phyloP scores from a whole-genome alignment of 495 filamentous ascomycete species.

The Penicillium parvum region DNA sequence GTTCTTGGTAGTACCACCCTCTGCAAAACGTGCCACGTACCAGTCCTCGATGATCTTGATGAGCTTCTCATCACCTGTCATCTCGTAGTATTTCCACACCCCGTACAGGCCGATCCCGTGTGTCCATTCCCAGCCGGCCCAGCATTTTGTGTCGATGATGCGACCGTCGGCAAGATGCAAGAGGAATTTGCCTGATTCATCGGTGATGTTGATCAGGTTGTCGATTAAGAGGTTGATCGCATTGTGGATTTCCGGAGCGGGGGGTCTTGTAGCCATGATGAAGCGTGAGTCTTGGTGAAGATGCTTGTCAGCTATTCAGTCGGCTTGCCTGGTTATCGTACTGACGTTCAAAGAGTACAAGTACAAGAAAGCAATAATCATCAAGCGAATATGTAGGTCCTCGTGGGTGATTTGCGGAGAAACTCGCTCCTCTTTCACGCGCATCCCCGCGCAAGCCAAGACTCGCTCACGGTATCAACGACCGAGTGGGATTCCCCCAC shows the following conservation, averaged over 20 bases:
- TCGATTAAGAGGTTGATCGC: conserved; percentile 58
- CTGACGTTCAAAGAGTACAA: no score
- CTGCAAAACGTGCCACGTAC: conserved; percentile 60
- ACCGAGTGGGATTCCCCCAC: not conserved
- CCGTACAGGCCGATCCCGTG: conserved; percentile 74
- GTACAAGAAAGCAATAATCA: no score
- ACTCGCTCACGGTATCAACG: conserved; percentile 8
- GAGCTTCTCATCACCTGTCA: conserved; percentile 50
- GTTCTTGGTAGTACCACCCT: conserved; percentile 70
- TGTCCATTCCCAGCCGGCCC: conserved; percentile 78
- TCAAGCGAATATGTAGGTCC: no score
- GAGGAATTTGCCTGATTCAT: conserved; percentile 64
- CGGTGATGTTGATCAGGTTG: conserved; percentile 66
- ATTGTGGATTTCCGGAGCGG: conserved; percentile 43
- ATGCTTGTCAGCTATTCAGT: no score
- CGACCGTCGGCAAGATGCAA: conserved; percentile 62
- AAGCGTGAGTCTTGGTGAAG: conserved; percentile 1
- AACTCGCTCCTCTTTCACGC: conserved; percentile 3
- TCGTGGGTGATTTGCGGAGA: conserved; percentile 14
- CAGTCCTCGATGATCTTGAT: conserved; percentile 61
- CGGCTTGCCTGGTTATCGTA: no score
- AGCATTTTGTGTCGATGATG: conserved; percentile 74
- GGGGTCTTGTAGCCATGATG: conserved; percentile 19
- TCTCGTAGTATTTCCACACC: conserved; percentile 70
- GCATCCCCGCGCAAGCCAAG: conserved; percentile 18